Evolutionary conservation across 2,329 filamentous ascomycete species (phyloP).

Genomic region (Pseudocercospora eumusae): DNA sequence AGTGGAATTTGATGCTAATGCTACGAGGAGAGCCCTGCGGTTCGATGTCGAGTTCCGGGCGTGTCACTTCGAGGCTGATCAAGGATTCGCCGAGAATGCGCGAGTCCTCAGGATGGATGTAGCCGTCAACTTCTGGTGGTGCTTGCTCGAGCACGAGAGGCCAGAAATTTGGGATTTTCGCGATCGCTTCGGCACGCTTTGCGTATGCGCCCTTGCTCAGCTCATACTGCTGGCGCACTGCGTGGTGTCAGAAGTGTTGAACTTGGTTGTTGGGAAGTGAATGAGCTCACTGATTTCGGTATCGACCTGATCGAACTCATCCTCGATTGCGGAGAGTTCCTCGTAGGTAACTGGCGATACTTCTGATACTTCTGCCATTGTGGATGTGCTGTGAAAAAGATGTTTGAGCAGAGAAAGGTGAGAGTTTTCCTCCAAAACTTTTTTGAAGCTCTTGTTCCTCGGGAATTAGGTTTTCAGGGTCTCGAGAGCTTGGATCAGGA

Average conservation of each 20-base stretch:
- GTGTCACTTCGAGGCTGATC: slow-evolving; percentile 68
- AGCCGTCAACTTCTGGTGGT: slow-evolving; percentile 82
- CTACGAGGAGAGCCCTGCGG: slow-evolving; percentile 74
- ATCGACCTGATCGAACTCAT: slow-evolving; percentile 81
- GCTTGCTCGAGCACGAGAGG: slow-evolving; percentile 87
- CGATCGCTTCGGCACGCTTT: slow-evolving; percentile 70
- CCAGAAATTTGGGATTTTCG: slow-evolving; percentile 87
- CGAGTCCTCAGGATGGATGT: slow-evolving; percentile 79
- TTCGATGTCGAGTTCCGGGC: slow-evolving; percentile 69
- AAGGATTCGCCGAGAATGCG: slow-evolving; percentile 70
- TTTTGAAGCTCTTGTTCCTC: background rate
- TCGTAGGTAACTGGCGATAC: slow-evolving; percentile 62
- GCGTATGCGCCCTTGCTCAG: slow-evolving; percentile 71
- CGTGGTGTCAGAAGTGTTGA: background rate
- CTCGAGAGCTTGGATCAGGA: slow-evolving; percentile 1
- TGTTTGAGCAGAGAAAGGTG: background rate
- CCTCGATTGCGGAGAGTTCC: slow-evolving; percentile 76
- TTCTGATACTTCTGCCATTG: slow-evolving; percentile 27
- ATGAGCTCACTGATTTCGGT: slow-evolving; percentile 70
- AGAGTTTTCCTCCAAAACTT: background rate
- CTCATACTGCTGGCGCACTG: slow-evolving; percentile 57
- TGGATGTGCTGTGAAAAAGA: background rate
- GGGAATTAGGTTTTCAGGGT: slow-evolving; percentile 2
- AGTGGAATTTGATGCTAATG: slow-evolving; percentile 75
- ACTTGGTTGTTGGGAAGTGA: background rate